These are phyloP conservation scores for Phlebopus sp. DNA, from an alignment of 1,284 basidiomycete species.

Conservation along the genomic window DNA sequence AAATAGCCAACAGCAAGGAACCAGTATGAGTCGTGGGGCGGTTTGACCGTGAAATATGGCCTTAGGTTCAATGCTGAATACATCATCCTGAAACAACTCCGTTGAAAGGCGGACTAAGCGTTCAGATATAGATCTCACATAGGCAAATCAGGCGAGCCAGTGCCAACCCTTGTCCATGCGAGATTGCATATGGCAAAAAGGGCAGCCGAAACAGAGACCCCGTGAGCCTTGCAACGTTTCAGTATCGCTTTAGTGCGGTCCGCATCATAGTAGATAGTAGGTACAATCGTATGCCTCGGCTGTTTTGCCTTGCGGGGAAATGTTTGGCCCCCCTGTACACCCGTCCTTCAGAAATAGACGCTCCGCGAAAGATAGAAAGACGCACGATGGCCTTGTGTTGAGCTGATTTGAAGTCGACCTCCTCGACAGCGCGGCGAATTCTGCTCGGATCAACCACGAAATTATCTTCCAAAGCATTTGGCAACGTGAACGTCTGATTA, in stretches of 20 bases:
- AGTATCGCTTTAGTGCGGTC: constrained; percentile 58
- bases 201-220: constrained; percentile 72
- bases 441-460: constrained; percentile 40
- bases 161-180: constrained; percentile 59
- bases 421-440: constrained; percentile 41
- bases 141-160: constrained; percentile 49
- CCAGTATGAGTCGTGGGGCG: constrained; percentile 64
- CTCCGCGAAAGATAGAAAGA: constrained; percentile 6
- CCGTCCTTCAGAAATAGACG: constrained; percentile 1
- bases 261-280: constrained; percentile 55
- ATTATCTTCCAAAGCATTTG: constrained; percentile 51
- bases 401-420: constrained; percentile 53
- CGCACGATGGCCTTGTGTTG: constrained; percentile 52
- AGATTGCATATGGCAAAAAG: constrained; percentile 74
- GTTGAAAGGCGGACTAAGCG: not conserved
- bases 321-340: constrained; percentile 57
- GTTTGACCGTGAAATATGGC: constrained; percentile 48
- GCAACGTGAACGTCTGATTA: constrained; percentile 39
- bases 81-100: constrained; percentile 56
- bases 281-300: constrained; percentile 61
- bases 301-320: constrained; percentile 51
- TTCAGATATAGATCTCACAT: constrained; percentile 37
- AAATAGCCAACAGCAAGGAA: constrained; percentile 78
- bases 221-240: constrained; percentile 62
- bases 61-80: constrained; percentile 78